Evolutionary conservation across 2,329 filamentous ascomycete species (phyloP).

Genomic region (Alternaria hordeiaustralica): DNA sequence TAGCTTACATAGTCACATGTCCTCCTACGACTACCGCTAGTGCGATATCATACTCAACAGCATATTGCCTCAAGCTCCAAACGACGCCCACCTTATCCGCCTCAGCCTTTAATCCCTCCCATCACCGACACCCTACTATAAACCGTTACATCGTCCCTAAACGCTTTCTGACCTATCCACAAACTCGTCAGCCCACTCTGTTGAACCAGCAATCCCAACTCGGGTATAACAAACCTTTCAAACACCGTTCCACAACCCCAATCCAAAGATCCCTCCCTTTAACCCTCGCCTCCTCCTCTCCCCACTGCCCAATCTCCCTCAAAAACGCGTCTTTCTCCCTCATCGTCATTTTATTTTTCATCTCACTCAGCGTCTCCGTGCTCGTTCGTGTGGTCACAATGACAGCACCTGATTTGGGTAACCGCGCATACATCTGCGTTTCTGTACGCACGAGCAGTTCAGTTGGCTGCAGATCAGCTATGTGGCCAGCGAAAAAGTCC

Average conservation of each 20-base stretch:
- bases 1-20: background rate
- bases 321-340: constrained; percentile 18
- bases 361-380: constrained; percentile 39
- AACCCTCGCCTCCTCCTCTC: constrained; percentile 23
- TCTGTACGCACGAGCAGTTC: constrained; percentile 58
- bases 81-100: background rate
- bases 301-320: constrained; percentile 32
- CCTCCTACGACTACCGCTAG: background rate
- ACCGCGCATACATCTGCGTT: constrained; percentile 57
- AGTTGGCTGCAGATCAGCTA: constrained; percentile 34
- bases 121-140: background rate
- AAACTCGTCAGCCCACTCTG: background rate
- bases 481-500: constrained; percentile 38
- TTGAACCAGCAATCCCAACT: background rate
- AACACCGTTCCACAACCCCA: constrained; percentile 26
- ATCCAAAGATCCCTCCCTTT: constrained; percentile 39
- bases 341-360: constrained; percentile 2
- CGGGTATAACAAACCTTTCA: background rate
- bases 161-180: background rate
- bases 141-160: constrained; percentile 14
- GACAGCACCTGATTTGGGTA: constrained; percentile 54
- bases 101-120: background rate
- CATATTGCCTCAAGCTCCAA: background rate
- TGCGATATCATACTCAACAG: background rate
- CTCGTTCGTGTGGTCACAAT: constrained; percentile 60